phyloP scores from a whole-genome alignment of 2,329 filamentous ascomycete genomes.

The Coleophoma eucalyptorum region DNA sequence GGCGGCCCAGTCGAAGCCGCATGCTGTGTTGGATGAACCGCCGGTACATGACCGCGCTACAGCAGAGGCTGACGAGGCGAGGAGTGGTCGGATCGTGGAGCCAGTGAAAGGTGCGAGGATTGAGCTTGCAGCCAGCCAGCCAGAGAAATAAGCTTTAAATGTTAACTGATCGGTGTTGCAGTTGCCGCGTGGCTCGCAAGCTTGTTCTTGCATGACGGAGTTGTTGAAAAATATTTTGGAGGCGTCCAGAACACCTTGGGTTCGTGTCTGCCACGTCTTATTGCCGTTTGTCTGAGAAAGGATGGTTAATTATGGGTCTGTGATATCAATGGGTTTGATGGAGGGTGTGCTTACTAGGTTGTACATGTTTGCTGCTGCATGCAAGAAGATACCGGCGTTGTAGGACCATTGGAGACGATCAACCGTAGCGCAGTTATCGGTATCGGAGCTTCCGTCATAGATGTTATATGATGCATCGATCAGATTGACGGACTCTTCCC shows the following conservation, averaged over 20 bases:
- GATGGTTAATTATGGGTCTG: neutral
- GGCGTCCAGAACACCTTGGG: slow-evolving; percentile 51
- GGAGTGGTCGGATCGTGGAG: slow-evolving; percentile 46
- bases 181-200: slow-evolving; percentile 56
- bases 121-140: slow-evolving; percentile 58
- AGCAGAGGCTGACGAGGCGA: slow-evolving; percentile 51
- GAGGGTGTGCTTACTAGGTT: slow-evolving; percentile 45
- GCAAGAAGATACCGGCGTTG: slow-evolving; percentile 66
- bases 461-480: slow-evolving; percentile 56
- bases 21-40: slow-evolving; percentile 53
- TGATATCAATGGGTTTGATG: neutral
- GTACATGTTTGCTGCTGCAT: slow-evolving; percentile 64
- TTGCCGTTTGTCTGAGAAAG: slow-evolving; percentile 37
- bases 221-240: slow-evolving; percentile 50
- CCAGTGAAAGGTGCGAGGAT: slow-evolving; percentile 61
- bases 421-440: slow-evolving; percentile 51
- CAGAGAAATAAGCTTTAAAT: slow-evolving; percentile 62
- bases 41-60: slow-evolving; percentile 55
- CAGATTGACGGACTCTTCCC: slow-evolving; percentile 55
- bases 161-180: slow-evolving; percentile 61
- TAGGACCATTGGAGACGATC: slow-evolving; percentile 64
- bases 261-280: slow-evolving; percentile 51
- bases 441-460: slow-evolving; percentile 56
- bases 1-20: slow-evolving; percentile 56
- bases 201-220: slow-evolving; percentile 57